Evolutionary conservation across 78 protist genomes (phyloP).

Genomic region (Dictyostelium purpureum): DNA sequence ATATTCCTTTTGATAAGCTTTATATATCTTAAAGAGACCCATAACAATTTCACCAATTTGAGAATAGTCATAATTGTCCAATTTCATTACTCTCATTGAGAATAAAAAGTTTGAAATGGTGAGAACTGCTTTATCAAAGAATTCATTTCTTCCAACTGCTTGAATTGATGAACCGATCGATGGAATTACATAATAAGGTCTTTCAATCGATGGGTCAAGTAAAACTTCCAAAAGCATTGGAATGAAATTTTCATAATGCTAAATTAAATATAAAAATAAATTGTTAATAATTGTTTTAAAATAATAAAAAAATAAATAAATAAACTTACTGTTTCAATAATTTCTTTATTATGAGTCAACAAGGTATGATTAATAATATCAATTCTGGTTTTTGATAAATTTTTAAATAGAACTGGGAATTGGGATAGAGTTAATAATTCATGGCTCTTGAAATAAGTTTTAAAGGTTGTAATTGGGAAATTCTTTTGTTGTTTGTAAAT

Average conservation of each 20-base stretch:
- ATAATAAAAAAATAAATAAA: background rate
- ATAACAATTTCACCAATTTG: background rate
- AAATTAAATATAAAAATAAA: background rate
- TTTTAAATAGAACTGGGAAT: conserved; percentile 17
- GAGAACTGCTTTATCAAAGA: background rate
- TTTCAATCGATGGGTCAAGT: background rate
- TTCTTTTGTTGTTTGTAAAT: conserved; percentile 12
- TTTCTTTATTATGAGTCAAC: background rate
- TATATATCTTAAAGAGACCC: conserved; percentile 2
- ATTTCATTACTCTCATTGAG: background rate
- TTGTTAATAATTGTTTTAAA: background rate
- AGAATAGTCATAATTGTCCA: background rate
- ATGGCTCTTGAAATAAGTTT: background rate
- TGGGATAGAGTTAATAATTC: conserved; percentile 1
- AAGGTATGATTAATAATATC: conserved; percentile 20
- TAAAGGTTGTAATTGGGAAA: conserved; percentile 10
- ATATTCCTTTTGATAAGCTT: background rate
- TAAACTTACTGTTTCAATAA: conserved; percentile 3
- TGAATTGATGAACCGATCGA: conserved; percentile 8
- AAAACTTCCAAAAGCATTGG: conserved; percentile 2
- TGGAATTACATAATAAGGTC: conserved; percentile 11
- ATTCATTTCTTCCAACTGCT: background rate
- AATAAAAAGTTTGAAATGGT: background rate
- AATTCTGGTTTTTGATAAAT: background rate
- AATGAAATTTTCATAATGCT: conserved; percentile 1